A percentile compares a stretch with the other conserved stretches of the same genome.
Evolutionary conservation across 192 early-diverging fungal species (phyloP).

Genomic region (Pecoramyces ruminantium): DNA sequence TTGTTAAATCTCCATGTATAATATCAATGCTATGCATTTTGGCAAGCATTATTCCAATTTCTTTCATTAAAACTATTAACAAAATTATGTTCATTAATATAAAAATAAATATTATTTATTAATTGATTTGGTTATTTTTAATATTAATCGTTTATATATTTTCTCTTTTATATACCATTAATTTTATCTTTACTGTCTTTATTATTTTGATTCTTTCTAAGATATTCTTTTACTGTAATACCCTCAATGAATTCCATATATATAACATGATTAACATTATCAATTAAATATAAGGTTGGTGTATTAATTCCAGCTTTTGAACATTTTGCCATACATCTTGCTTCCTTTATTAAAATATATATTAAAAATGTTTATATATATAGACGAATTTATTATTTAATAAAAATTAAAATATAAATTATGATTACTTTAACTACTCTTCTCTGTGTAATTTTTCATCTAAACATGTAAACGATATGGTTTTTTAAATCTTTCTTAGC

Average conservation of each 20-base stretch:
- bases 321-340: slow-evolving; percentile 61
- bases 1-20: slow-evolving; percentile 93
- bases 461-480: slow-evolving; percentile 72
- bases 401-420: neutral
- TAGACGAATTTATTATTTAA: neutral
- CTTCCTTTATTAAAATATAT: slow-evolving; percentile 31
- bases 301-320: slow-evolving; percentile 53
- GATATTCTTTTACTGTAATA: slow-evolving; percentile 51
- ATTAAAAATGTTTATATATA: slow-evolving; percentile 3
- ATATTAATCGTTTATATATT: no score
- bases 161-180: neutral
- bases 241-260: slow-evolving; percentile 86
- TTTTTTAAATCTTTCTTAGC: slow-evolving; percentile 86
- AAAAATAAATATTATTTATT: no score
- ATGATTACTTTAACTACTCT: slow-evolving; percentile 42
- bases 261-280: slow-evolving; percentile 48
- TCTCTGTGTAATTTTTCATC: slow-evolving; percentile 65
- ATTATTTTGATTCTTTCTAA: slow-evolving; percentile 14
- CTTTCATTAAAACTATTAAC: slow-evolving; percentile 12
- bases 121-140: no score
- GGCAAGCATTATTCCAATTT: slow-evolving; percentile 48
- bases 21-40: slow-evolving; percentile 71
- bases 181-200: neutral
- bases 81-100: no score
- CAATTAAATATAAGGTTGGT: slow-evolving; percentile 68